Conservation (phyloP, 495 filamentous ascomycete species). For the Lasiosphaeria ovina region DNA sequence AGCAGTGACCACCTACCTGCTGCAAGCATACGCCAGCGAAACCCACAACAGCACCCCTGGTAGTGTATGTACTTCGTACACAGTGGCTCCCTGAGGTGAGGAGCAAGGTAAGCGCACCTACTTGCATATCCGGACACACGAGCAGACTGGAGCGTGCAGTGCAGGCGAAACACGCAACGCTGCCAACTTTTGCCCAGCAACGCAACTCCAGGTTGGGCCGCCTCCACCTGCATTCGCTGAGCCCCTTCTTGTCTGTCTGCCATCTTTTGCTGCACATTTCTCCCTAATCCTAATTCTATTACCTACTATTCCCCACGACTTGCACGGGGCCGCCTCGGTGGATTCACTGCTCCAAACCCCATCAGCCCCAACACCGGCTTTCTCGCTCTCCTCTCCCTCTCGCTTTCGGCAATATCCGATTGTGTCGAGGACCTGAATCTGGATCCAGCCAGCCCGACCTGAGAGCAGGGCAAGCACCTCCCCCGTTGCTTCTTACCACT, state of each 20-base stretch:
- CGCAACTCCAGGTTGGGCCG: conserved; percentile 1
- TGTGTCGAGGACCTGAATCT: neutral
- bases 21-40: neutral
- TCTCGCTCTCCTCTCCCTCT: neutral
- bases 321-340: conserved; percentile 1
- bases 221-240: conserved; percentile 13
- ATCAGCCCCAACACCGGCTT: neutral
- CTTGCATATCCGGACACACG: neutral
- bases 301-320: conserved; percentile 7
- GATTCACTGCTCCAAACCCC: conserved; percentile 6
- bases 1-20: conserved; percentile 14
- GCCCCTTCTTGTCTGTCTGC: conserved; percentile 10
- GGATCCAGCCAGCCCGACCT: neutral
- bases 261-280: conserved; percentile 4
- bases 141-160: conserved; percentile 5
- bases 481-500: neutral
- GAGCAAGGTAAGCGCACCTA: neutral
- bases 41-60: conserved; percentile 4
- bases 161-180: conserved; percentile 22
- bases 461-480: neutral
- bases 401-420: neutral
- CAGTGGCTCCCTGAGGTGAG: conserved; percentile 7
- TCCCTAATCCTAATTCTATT: conserved; percentile 19
- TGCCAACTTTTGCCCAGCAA: conserved; percentile 1
- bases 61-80: conserved; percentile 4